Percentiles rank a stretch among this genome's conserved stretches.
Evolutionary conservation across 495 filamentous ascomycete species (phyloP).

Genomic region (Aspergillus baeticus): DNA sequence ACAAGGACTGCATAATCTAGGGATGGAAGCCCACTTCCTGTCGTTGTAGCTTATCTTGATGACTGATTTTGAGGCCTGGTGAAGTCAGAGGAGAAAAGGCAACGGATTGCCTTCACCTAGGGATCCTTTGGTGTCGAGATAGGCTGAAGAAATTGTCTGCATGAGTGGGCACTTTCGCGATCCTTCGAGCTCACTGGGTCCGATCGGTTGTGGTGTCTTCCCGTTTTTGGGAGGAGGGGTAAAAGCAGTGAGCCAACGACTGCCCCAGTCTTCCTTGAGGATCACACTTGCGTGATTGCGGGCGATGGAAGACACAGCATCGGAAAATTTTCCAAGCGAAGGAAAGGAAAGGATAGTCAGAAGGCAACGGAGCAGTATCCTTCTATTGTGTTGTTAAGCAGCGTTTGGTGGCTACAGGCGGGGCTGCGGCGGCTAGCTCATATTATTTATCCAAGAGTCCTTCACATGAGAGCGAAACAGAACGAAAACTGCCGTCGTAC

Average conservation of each 20-base stretch:
- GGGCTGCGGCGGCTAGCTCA: background rate
- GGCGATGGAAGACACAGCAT: background rate
- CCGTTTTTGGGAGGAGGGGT: constrained; percentile 1
- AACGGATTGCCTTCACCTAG: constrained; percentile 3
- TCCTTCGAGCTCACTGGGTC: background rate
- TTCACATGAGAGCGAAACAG: too few relatives aligned
- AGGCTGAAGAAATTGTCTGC: background rate
- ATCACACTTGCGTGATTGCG: background rate
- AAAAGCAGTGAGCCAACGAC: background rate
- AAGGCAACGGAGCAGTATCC: too few relatives aligned
- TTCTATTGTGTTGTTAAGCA: too few relatives aligned
- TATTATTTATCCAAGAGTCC: background rate
- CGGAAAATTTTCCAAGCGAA: background rate
- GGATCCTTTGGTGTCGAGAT: constrained; percentile 1
- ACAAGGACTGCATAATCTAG: background rate
- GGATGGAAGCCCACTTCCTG: constrained; percentile 5
- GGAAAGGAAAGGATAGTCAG: background rate
- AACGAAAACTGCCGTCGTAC: background rate
- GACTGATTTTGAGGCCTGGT: constrained; percentile 2
- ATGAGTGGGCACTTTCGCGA: background rate
- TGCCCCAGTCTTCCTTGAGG: background rate
- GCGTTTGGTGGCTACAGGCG: background rate
- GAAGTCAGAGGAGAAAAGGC: background rate
- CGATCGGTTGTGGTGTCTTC: constrained; percentile 1
- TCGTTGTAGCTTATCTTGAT: constrained; percentile 13